These are phyloP conservation scores for Lentinula novae-zelandiae DNA, from an alignment of 1,284 basidiomycete genomes.

Conservation along the genomic window DNA sequence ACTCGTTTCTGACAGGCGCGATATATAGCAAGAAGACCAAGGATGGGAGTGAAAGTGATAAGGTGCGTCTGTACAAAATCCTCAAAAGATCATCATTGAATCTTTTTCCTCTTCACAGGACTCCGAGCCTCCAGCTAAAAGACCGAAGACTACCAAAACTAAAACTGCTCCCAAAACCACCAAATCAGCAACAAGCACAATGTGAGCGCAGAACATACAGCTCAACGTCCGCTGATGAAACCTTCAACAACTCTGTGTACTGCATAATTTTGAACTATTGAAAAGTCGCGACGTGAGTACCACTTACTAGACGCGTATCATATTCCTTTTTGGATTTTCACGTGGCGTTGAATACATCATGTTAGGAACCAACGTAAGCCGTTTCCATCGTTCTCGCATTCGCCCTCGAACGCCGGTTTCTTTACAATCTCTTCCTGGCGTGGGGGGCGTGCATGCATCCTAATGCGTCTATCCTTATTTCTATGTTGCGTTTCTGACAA, in stretches of 20 bases:
- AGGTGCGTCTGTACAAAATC: background rate
- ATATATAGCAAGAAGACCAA: background rate
- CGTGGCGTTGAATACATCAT: slow-evolving; percentile 10
- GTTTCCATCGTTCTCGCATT: slow-evolving; percentile 12
- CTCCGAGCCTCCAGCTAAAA: slow-evolving; percentile 11
- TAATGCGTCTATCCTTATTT: slow-evolving; percentile 49
- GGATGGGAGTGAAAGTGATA: background rate
- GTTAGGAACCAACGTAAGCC: slow-evolving; percentile 13
- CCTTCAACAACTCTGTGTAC: too few species aligned
- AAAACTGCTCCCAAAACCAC: slow-evolving; percentile 6
- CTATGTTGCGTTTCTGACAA: slow-evolving; percentile 52
- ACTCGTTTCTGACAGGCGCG: background rate
- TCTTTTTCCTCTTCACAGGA: background rate
- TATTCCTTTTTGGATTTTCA: slow-evolving; percentile 2
- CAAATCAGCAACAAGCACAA: slow-evolving; percentile 6
- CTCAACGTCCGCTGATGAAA: background rate
- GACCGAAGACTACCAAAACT: slow-evolving; percentile 9
- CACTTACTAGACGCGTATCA: background rate
- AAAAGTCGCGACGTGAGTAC: slow-evolving; percentile 10
- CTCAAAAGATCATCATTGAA: background rate
- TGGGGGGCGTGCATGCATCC: slow-evolving; percentile 24
- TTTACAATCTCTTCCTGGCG: slow-evolving; percentile 9
- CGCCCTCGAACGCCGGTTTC: background rate
- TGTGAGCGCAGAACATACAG: background rate
- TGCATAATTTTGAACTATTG: background rate